These are phyloP conservation scores for Ophiosphaerella herpotricha DNA, from an alignment of 2,329 filamentous ascomycete species.

Conservation along the genomic window DNA sequence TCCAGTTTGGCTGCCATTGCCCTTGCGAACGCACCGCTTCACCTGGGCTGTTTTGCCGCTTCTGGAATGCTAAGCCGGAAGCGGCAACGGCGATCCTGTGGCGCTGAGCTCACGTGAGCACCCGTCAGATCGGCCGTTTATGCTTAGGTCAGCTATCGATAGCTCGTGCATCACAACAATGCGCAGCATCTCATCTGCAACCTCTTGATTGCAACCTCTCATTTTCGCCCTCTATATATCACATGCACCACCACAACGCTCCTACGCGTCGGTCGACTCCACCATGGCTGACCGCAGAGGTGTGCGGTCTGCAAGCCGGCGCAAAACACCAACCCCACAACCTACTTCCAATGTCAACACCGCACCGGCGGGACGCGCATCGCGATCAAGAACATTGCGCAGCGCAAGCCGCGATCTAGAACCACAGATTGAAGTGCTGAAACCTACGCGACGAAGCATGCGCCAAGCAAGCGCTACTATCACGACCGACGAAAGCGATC, in stretches of 20 bases:
- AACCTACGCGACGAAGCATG: slow-evolving; percentile 26
- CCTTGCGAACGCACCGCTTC: too few relatives aligned
- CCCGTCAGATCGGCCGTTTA: slow-evolving; percentile 3
- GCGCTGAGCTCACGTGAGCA: slow-evolving; percentile 15
- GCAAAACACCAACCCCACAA: slow-evolving; percentile 39
- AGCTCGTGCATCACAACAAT: slow-evolving; percentile 15
- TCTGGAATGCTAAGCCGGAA: slow-evolving; percentile 7
- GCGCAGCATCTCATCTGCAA: background rate
- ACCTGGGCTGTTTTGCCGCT: background rate
- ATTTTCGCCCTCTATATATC: slow-evolving; percentile 1
- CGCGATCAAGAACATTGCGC: slow-evolving; percentile 40
- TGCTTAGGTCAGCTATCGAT: slow-evolving; percentile 1
- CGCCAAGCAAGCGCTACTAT: slow-evolving; percentile 37
- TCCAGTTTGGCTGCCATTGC: too few relatives aligned
- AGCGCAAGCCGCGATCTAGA: slow-evolving; percentile 49
- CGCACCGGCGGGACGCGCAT: slow-evolving; percentile 25
- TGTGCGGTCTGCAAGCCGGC: slow-evolving; percentile 40
- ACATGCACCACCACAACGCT: slow-evolving; percentile 10
- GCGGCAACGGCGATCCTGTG: slow-evolving; percentile 4
- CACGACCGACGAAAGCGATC: slow-evolving; percentile 30
- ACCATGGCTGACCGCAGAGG: slow-evolving; percentile 41
- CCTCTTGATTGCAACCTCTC: background rate
- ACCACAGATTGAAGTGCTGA: slow-evolving; percentile 18
- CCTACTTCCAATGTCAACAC: slow-evolving; percentile 23
- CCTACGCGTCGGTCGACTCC: slow-evolving; percentile 1